Evolutionary conservation across 768 basidiomycete genomes (phyloP).

Genomic region (Suillus occidentalis): DNA sequence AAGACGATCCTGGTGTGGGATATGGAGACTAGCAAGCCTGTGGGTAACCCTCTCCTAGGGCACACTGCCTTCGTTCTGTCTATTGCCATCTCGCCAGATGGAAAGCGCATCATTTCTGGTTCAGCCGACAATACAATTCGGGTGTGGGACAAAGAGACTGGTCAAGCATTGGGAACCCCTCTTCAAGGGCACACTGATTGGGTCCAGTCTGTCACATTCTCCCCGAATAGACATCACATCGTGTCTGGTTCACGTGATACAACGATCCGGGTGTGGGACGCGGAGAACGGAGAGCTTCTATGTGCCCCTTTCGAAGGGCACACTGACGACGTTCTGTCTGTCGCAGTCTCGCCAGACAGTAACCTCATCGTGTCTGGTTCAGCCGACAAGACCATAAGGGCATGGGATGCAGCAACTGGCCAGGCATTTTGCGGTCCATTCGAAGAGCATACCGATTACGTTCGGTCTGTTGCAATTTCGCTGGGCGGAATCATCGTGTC

Average conservation of each 20-base stretch:
- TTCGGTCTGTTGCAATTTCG: conserved; percentile 7
- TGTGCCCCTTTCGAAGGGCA: neutral
- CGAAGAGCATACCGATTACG: neutral
- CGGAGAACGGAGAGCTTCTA: neutral
- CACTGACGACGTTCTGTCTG: neutral
- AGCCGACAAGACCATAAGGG: neutral
- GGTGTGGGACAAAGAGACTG: neutral
- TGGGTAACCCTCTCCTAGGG: neutral
- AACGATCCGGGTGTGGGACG: neutral
- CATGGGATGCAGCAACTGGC: neutral
- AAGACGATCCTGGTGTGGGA: conserved; percentile 8
- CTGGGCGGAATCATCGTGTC: conserved; percentile 11
- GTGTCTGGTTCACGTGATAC: conserved; percentile 9
- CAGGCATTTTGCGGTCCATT: neutral
- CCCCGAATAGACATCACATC: neutral
- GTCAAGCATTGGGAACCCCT: neutral
- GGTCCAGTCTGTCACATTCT: conserved; percentile 4
- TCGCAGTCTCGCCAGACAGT: neutral
- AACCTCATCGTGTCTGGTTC: neutral
- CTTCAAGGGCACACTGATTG: neutral
- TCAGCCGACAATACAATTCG: neutral
- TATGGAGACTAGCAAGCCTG: too few species aligned
- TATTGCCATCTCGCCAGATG: neutral
- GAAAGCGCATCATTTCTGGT: neutral
- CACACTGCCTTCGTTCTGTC: neutral